Conservation (phyloP, 805 yeast genomes). For the Kazachstania bromeliacearum region DNA sequence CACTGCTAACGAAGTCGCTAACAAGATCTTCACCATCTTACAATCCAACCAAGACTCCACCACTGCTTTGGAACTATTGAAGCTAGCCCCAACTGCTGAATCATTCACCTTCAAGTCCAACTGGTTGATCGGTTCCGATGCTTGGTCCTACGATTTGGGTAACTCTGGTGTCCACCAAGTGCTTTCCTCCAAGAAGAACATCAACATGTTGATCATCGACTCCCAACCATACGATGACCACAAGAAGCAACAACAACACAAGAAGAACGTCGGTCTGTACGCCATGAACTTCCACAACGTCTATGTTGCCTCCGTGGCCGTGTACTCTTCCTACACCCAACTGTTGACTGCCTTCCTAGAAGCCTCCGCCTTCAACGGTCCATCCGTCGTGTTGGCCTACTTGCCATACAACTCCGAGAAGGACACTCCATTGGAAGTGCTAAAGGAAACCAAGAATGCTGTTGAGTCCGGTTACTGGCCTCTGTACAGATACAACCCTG, state of each 20-base stretch:
- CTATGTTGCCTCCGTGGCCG: constrained; percentile 90
- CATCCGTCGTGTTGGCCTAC: constrained; percentile 84
- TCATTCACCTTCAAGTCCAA: constrained; percentile 41
- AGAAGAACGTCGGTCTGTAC: constrained; percentile 85
- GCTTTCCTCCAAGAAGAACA: constrained; percentile 60
- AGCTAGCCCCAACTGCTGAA: constrained; percentile 30
- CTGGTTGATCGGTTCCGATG: constrained; percentile 91
- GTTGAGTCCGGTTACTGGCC: constrained; percentile 98
- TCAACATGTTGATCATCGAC: constrained; percentile 81
- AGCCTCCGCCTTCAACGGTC: constrained; percentile 85
- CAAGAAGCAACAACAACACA: constrained; percentile 31
- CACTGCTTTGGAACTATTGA: constrained; percentile 38
- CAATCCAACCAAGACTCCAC: constrained; percentile 33
- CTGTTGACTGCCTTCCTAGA: constrained; percentile 80
- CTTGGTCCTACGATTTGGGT: constrained; percentile 92
- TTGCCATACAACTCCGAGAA: constrained; percentile 63
- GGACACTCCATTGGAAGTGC: constrained; percentile 59
- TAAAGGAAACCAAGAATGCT: constrained; percentile 80
- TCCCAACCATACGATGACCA: constrained; percentile 55
- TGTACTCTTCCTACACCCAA: constrained; percentile 89
- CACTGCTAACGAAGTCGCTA: constrained; percentile 26
- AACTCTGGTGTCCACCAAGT: constrained; percentile 84
- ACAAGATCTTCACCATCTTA: constrained; percentile 32
- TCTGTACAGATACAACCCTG: constrained; percentile 75
- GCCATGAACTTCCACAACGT: constrained; percentile 88